phyloP scores from a whole-genome alignment of 176 grass and related monocot species.

The Thalia dealbata region DNA sequence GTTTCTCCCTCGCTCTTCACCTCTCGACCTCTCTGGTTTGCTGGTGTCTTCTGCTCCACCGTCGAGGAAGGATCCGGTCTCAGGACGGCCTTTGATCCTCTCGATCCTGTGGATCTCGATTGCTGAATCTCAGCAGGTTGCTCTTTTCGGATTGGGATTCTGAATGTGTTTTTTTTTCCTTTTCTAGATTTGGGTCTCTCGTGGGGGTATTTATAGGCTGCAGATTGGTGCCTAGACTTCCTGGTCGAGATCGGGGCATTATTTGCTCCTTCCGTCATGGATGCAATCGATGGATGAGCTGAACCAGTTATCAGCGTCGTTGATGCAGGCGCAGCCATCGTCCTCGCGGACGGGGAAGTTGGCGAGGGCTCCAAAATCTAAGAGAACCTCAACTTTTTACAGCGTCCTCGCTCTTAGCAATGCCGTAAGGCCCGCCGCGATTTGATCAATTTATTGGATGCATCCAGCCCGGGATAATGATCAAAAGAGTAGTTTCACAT shows the following conservation, averaged over 20 bases:
- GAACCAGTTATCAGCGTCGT: slow-evolving; percentile 44
- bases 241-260: not conserved
- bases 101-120: too few species aligned
- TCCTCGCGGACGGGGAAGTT: slow-evolving; percentile 66
- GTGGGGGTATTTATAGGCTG: too few species aligned
- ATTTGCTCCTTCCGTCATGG: slow-evolving; percentile 21
- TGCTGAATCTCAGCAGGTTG: too few species aligned
- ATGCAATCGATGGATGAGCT: slow-evolving; percentile 69
- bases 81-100: too few species aligned
- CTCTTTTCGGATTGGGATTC: too few species aligned
- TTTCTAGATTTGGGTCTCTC: too few species aligned
- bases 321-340: slow-evolving; percentile 37
- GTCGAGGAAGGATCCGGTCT: too few species aligned
- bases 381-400: slow-evolving; percentile 71
- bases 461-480: not conserved
- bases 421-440: slow-evolving; percentile 42
- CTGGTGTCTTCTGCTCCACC: too few species aligned
- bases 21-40: too few species aligned
- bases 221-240: not conserved
- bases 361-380: slow-evolving; percentile 37
- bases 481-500: not conserved
- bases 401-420: slow-evolving; percentile 88
- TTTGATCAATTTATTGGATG: not conserved
- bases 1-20: too few species aligned
- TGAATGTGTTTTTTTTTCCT: too few species aligned